Percentiles rank a stretch among this genome's conserved stretches.
Conservation (phyloP, 2,329 filamentous ascomycete genomes). For the Metarhizium robertsii region DNA sequence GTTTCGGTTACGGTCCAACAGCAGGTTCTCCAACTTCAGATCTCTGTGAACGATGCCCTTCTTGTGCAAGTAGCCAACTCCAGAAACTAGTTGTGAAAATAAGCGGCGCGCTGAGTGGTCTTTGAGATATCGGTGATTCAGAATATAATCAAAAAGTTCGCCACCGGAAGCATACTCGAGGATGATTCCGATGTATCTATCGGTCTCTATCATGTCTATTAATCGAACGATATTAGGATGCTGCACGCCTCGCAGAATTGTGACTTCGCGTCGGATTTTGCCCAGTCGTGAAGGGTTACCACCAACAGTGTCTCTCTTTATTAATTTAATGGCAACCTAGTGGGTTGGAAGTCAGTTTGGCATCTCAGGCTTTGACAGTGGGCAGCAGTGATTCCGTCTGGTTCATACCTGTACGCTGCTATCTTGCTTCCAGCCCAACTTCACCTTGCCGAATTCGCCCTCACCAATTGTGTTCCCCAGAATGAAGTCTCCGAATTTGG, state of each 20-base stretch:
- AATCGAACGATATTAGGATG: slow-evolving; percentile 96
- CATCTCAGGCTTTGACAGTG: background rate
- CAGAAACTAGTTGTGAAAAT: slow-evolving; percentile 92
- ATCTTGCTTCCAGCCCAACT: slow-evolving; percentile 95
- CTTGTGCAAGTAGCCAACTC: slow-evolving; percentile 95
- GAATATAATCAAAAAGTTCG: slow-evolving; percentile 95
- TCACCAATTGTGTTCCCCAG: slow-evolving; percentile 93
- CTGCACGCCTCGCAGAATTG: slow-evolving; percentile 76
- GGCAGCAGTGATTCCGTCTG: background rate
- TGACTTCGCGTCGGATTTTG: slow-evolving; percentile 96
- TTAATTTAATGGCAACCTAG: slow-evolving; percentile 93
- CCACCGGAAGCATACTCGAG: slow-evolving; percentile 96
- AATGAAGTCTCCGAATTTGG: slow-evolving; percentile 91
- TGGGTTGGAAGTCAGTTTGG: background rate
- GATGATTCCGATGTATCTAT: slow-evolving; percentile 95
- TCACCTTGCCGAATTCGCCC: slow-evolving; percentile 97
- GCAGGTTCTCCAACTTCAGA: slow-evolving; percentile 89
- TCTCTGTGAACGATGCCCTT: slow-evolving; percentile 98
- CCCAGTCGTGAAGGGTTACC: slow-evolving; percentile 80
- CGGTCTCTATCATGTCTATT: slow-evolving; percentile 98
- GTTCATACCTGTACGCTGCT: slow-evolving; percentile 66
- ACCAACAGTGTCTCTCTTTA: slow-evolving; percentile 82
- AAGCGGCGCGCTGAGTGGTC: slow-evolving; percentile 82
- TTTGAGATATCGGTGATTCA: slow-evolving; percentile 94
- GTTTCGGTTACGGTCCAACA: slow-evolving; percentile 92